These are phyloP conservation scores for Brassica nigra DNA, from an alignment of 345 rosid genomes.

Conservation along the genomic window DNA sequence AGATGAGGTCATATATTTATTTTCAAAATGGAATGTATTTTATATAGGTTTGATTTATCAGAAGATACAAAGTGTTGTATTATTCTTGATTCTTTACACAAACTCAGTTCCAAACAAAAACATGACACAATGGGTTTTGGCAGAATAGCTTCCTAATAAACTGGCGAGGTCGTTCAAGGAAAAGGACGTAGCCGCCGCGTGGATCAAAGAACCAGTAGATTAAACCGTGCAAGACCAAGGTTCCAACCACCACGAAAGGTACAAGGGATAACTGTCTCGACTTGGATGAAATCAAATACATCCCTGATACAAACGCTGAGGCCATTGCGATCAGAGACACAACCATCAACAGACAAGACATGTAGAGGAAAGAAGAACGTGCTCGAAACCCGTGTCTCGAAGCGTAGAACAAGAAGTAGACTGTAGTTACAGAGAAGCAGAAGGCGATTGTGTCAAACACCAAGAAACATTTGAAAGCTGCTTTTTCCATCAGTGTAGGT, in stretches of 20 bases:
- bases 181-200: constrained; percentile 11
- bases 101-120: too few relatives aligned
- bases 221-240: constrained; percentile 14
- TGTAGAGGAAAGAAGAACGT: constrained; percentile 25
- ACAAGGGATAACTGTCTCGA: background rate
- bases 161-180: constrained; percentile 9
- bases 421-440: constrained; percentile 21
- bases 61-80: too few relatives aligned
- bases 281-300: constrained; percentile 27
- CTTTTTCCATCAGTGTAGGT: constrained; percentile 20
- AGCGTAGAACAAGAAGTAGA: background rate
- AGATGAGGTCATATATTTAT: background rate
- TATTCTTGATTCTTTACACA: too few relatives aligned
- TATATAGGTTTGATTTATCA: constrained; percentile 19
- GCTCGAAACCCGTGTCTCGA: background rate
- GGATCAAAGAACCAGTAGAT: constrained; percentile 38
- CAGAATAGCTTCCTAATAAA: background rate
- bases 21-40: constrained; percentile 9
- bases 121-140: too few relatives aligned
- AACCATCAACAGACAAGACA: constrained; percentile 29
- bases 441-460: constrained; percentile 37
- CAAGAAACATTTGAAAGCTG: constrained; percentile 35
- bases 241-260: constrained; percentile 20
- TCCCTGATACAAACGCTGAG: constrained; percentile 26
- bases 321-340: constrained; percentile 31